These are phyloP conservation scores for Nannizziopsis barbatae DNA, from an alignment of 2,329 filamentous ascomycete species.

Conservation along the genomic window DNA sequence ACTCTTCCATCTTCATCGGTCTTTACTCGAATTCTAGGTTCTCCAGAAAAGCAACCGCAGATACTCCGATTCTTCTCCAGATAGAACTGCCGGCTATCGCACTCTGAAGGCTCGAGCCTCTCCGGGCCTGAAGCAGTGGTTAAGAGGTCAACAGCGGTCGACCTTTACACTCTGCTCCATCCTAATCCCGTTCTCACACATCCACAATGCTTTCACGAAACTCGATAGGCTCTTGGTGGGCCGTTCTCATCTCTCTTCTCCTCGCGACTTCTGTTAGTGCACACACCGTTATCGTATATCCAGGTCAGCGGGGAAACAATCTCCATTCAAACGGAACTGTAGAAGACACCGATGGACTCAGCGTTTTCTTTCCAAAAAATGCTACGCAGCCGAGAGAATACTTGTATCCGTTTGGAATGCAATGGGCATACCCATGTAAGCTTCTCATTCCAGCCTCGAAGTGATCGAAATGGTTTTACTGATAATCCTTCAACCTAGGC, in stretches of 20 bases:
- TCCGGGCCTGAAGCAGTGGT: background rate
- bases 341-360: constrained; percentile 36
- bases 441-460: background rate
- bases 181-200: background rate
- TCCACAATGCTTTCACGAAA: constrained; percentile 22
- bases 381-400: constrained; percentile 29
- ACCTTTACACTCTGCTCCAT: background rate
- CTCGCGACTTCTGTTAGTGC: constrained; percentile 34
- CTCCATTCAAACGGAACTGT: constrained; percentile 60
- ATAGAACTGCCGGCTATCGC: no score
- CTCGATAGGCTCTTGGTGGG: constrained; percentile 23
- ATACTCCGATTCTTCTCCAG: no score
- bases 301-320: constrained; percentile 78
- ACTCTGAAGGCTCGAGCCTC: no score
- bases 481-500: constrained; percentile 43
- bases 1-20: no score
- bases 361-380: constrained; percentile 33
- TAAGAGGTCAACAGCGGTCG: background rate
- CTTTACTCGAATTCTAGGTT: no score
- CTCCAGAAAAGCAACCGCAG: no score
- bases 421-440: constrained; percentile 86
- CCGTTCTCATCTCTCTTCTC: constrained; percentile 24
- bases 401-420: constrained; percentile 73
- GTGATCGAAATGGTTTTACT: background rate
- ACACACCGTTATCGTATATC: constrained; percentile 76